phyloP scores from a whole-genome alignment of 1,284 basidiomycete species.

The Irpex sp. region DNA sequence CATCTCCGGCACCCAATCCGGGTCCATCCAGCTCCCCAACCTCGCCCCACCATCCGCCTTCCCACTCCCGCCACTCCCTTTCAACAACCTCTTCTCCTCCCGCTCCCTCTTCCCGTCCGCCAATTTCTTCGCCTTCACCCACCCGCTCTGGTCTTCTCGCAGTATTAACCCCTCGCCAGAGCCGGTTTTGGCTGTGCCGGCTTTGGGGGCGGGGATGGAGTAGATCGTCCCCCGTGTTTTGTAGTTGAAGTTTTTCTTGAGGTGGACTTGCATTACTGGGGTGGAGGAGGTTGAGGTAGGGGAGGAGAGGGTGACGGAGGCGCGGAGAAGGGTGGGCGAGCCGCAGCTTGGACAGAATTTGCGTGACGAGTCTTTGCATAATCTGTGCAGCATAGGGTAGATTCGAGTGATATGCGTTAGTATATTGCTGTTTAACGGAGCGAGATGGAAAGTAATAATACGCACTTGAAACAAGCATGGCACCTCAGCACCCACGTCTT shows the following conservation, averaged over 20 bases:
- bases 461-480: conserved; percentile 99
- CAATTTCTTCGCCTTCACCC: conserved; percentile 73
- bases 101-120: conserved; percentile 68
- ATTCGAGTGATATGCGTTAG: background rate
- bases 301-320: conserved; percentile 82
- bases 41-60: conserved; percentile 44
- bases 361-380: conserved; percentile 93
- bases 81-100: conserved; percentile 73
- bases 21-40: conserved; percentile 86
- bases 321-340: conserved; percentile 85
- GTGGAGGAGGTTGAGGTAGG: conserved; percentile 51
- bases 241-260: conserved; percentile 95
- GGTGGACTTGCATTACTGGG: conserved; percentile 76
- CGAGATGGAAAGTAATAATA: background rate
- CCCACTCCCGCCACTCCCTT: conserved; percentile 51
- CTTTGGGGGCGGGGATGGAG: conserved; percentile 88
- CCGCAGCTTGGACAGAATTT: conserved; percentile 99
- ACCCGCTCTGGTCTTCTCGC: conserved; percentile 87
- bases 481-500: conserved; percentile 96
- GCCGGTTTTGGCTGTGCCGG: conserved; percentile 83
- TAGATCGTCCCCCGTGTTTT: conserved; percentile 89
- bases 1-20: conserved; percentile 93
- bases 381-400: conserved; percentile 42
- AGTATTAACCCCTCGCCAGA: conserved; percentile 77
- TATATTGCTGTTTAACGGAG: no score